Evolutionary conservation across 2,329 filamentous ascomycete genomes (phyloP), one percentile per base, ranked within the genome.

Genomic region (Ustulina deusta): DNA sequence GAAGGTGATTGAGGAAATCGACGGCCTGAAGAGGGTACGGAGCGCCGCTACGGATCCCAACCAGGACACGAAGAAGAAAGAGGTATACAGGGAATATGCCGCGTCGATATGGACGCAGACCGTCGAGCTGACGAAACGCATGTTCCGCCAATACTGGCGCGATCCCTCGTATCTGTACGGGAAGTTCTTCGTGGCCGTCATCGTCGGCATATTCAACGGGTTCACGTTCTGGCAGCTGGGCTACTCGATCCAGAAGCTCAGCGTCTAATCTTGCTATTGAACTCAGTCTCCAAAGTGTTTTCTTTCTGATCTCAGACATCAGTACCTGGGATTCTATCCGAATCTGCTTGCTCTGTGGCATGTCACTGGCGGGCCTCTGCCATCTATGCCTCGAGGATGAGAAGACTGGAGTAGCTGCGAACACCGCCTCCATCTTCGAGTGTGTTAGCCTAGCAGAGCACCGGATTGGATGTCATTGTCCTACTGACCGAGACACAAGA

Each of bases 191-290:
- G 86, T 90, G 38, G 85, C 89, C 3, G 87, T 93, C 65, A 85
- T 93, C 68, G 84, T 92, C 51, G 91, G 90, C 17, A 88, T 93
- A 77, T 93, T 94, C 84, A 93, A 93, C 79, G 91, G 90, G 25
- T 93, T 93, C 80, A 93, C 91, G 3, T 94, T 93, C 81, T 93
- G 86, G 83, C 83, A 90, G 72, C 85, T 93, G 2, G 90, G 89
- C 2, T 83, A 89, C 77, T 85, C 83, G 0, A 82, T 17, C 11
- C 17, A 51, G 48, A 51, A 25, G 27, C 11, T 32, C 7, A 32
- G 48, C 25, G 15, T 6, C 13, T n/a, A 25, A n/a, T 29, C 6
- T 32, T 32, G 48, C 48, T 51, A 17, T 29, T 51, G 2, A 29
- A n/a, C 15, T 51, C 15, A 51, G 48, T 9, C 27, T 51, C 22